Evolutionary conservation across 2,329 filamentous ascomycete genomes (phyloP).

Genomic region (Mollisia scopiformis): DNA sequence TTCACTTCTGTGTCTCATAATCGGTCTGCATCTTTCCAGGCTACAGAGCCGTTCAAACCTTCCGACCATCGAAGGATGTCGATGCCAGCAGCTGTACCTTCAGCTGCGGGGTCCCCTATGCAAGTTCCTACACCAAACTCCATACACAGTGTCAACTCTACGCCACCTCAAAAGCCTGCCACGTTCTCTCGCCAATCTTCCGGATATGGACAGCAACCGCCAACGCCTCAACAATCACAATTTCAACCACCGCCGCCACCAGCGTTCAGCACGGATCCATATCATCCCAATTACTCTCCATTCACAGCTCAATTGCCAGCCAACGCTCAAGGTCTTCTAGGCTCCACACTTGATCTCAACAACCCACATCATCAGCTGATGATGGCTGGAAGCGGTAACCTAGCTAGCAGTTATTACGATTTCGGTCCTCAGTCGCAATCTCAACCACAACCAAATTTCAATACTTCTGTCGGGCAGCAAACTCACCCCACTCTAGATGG

Average conservation of each 20-base stretch:
- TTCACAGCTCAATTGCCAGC: constrained; percentile 53
- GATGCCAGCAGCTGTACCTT: constrained; percentile 38
- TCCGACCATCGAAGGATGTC: constrained; percentile 43
- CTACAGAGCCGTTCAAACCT: not conserved
- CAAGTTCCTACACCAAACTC: constrained; percentile 7
- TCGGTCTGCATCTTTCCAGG: constrained; percentile 49
- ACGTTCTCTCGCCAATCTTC: constrained; percentile 18
- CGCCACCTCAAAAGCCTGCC: not conserved
- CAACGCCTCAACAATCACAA: constrained; percentile 3
- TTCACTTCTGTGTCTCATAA: constrained; percentile 40
- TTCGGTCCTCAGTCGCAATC: constrained; percentile 15
- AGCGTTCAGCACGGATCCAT: not conserved
- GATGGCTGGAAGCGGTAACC: constrained; percentile 41
- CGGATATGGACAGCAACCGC: constrained; percentile 16
- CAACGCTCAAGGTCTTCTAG: constrained; percentile 56
- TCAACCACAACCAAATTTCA: no score
- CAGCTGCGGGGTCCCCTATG: constrained; percentile 9
- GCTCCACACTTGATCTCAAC: constrained; percentile 45
- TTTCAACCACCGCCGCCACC: constrained; percentile 6
- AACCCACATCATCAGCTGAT: constrained; percentile 48
- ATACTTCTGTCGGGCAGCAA: constrained; percentile 16
- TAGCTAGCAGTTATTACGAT: constrained; percentile 29
- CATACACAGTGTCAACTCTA: constrained; percentile 4
- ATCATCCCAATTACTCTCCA: constrained; percentile 27
- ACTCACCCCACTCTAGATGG: constrained; percentile 17